Percentiles rank a stretch among this genome's conserved stretches.
Conservation (phyloP, 129 eudicot genomes). For the Dittrichia graveolens region DNA sequence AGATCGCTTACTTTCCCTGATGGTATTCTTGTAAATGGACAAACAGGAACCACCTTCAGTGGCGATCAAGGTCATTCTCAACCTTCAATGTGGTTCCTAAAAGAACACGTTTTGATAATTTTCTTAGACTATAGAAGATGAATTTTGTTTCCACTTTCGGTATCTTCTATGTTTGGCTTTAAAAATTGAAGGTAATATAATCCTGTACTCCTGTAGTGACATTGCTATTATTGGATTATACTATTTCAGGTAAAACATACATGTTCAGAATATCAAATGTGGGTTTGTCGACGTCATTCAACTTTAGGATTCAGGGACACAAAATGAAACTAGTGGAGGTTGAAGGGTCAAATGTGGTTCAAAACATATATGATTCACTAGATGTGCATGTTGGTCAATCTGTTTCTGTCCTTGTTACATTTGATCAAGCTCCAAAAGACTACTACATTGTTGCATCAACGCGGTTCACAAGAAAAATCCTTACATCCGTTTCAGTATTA, state of each 20-base stretch:
- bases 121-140: neutral
- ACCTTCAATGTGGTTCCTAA: neutral
- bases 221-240: neutral
- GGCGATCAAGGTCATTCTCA: slow-evolving; percentile 71
- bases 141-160: neutral
- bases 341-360: slow-evolving; percentile 89
- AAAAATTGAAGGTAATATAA: neutral
- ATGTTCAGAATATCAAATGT: slow-evolving; percentile 89
- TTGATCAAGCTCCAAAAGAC: slow-evolving; percentile 84
- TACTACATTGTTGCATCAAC: slow-evolving; percentile 90
- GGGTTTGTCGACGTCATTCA: slow-evolving; percentile 80
- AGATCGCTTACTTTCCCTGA: slow-evolving; percentile 74
- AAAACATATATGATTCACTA: slow-evolving; percentile 68
- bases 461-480: slow-evolving; percentile 58
- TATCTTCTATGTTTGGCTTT: slow-evolving; percentile 26
- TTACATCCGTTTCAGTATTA: slow-evolving; percentile 61
- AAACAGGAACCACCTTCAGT: slow-evolving; percentile 57
- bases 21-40: slow-evolving; percentile 85
- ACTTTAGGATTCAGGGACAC: slow-evolving; percentile 92
- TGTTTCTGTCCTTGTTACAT: slow-evolving; percentile 74
- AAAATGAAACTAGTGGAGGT: slow-evolving; percentile 88
- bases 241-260: slow-evolving; percentile 82
- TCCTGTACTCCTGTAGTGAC: slow-evolving; percentile 2
- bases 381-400: slow-evolving; percentile 98
- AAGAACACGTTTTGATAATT: neutral